Evolutionary conservation across 1,139 yeast genomes (phyloP).

Genomic region (Geotrichum aggregatum): DNA sequence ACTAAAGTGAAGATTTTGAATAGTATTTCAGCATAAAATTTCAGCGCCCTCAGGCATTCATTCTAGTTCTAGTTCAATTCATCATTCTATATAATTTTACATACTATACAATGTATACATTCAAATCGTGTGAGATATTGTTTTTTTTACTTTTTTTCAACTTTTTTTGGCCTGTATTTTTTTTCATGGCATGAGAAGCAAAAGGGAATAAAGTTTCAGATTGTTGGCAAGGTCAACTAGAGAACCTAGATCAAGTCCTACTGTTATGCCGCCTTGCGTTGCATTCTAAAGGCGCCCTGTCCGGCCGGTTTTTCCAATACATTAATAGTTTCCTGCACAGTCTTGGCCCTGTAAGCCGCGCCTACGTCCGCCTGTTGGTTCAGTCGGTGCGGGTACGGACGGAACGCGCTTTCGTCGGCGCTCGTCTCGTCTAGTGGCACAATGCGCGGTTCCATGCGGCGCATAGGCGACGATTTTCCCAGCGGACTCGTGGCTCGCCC

Average conservation of each 20-base stretch:
- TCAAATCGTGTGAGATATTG: too few relatives aligned
- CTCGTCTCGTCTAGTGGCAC: slow-evolving; percentile 20
- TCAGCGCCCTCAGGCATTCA: too few relatives aligned
- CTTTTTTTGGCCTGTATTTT: too few relatives aligned
- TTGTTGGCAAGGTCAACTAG: too few relatives aligned
- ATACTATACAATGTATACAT: too few relatives aligned
- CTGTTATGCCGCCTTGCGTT: slow-evolving; percentile 7
- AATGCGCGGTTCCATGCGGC: slow-evolving; percentile 21
- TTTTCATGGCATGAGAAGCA: background rate
- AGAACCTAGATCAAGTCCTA: too few relatives aligned
- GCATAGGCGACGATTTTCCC: slow-evolving; percentile 10
- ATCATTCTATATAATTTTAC: too few relatives aligned
- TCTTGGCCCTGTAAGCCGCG: slow-evolving; percentile 9
- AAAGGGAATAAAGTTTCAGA: too few relatives aligned
- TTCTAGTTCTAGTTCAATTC: too few relatives aligned
- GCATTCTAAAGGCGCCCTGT: slow-evolving; percentile 25
- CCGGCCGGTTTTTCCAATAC: slow-evolving; percentile 26
- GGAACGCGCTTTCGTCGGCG: slow-evolving; percentile 4
- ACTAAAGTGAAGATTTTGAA: too few relatives aligned
- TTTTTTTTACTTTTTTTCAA: too few relatives aligned
- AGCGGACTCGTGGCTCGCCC: slow-evolving; percentile 10
- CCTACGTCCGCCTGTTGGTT: background rate
- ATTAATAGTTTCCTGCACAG: slow-evolving; percentile 11
- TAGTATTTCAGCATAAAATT: too few relatives aligned
- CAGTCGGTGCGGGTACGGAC: background rate